Evolutionary conservation across 1,284 basidiomycete species (phyloP).

Genomic region (Cutaneotrichosporon curvatum): DNA sequence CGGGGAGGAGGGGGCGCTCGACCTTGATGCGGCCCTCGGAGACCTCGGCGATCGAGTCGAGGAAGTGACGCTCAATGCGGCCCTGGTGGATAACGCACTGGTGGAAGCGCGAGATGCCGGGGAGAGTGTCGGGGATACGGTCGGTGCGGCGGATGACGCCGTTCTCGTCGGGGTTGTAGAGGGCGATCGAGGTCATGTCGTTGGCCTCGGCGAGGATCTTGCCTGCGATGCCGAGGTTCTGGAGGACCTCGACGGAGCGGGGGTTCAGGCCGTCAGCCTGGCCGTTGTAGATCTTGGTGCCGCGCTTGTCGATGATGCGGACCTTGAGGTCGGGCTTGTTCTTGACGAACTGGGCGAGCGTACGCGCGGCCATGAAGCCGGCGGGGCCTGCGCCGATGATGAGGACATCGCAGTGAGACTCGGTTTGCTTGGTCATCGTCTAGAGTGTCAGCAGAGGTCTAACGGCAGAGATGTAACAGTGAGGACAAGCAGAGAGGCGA

Average conservation of each 20-base stretch:
- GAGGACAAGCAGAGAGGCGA: no score
- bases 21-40: constrained; percentile 10
- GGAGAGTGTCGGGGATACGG: constrained; percentile 19
- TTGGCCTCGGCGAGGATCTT: constrained; percentile 15
- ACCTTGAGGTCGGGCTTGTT: constrained; percentile 17
- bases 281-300: constrained; percentile 18
- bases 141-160: constrained; percentile 17
- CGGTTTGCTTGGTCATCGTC: constrained; percentile 5
- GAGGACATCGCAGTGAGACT: constrained; percentile 11
- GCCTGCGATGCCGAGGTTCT: constrained; percentile 16
- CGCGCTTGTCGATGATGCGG: constrained; percentile 21
- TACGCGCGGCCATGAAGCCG: constrained; percentile 17
- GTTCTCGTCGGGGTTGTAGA: constrained; percentile 20
- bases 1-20: constrained; percentile 16
- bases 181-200: constrained; percentile 13
- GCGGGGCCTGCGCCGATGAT: constrained; percentile 12
- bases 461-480: background rate
- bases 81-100: constrained; percentile 19
- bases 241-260: constrained; percentile 14
- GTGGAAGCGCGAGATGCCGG: constrained; percentile 20
- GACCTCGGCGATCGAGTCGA: constrained; percentile 15
- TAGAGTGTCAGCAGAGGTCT: background rate
- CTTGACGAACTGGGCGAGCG: constrained; percentile 11
- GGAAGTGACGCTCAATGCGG: constrained; percentile 17
- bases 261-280: constrained; percentile 18